Base-by-base conservation (phyloP, 305 asterid genomes). In the Solanum hybrid region DNA sequence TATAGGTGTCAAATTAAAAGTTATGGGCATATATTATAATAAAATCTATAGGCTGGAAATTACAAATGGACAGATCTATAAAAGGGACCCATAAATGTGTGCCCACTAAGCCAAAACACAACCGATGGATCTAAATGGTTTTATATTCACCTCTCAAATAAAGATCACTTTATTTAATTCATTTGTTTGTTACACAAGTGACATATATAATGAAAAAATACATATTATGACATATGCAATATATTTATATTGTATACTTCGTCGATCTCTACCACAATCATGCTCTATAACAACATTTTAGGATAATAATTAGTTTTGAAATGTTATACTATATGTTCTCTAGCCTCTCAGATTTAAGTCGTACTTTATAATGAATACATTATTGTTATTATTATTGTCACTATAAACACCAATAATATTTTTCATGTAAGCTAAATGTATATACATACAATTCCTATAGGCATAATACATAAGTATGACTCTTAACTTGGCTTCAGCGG, bases 71-170 rank as follows among this genome's bases (percentile, higher is more conserved):
- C 95, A 92, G 90, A 94, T 94, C 92, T 89, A 31, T 37, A 37
- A 36, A 51, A 61, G 89, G 92, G 94, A 86, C 93, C 93, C 90
- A 18, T 85, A 33, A 5, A 42, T 90, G 86, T 86, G 79, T 24
- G 90, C 90, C 88, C 89, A 31, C 36, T 33, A 80, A 89, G 87
- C 89, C 46, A 29, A 79, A 86, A 2, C 16, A 28, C 81, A 89
- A 89, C 95, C 95, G 94, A 95, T 92, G 75, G 93, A 94, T 94
- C 81, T 80, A 28, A 33, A 26, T 89, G 35, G 89, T 80, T 91
- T 89, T 90, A 92, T 95, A 94, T 73, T 88, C 29, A 90, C 95
- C 94, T 84, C 88, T 46, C 88, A 84, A 46, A 10, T 51, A 51
- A 16, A 22, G 42, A 81, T 86, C 90, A 37, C 86, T 28, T 79